These are phyloP conservation scores for Russula sp. DNA, from an alignment of 768 basidiomycete species.

Conservation along the genomic window DNA sequence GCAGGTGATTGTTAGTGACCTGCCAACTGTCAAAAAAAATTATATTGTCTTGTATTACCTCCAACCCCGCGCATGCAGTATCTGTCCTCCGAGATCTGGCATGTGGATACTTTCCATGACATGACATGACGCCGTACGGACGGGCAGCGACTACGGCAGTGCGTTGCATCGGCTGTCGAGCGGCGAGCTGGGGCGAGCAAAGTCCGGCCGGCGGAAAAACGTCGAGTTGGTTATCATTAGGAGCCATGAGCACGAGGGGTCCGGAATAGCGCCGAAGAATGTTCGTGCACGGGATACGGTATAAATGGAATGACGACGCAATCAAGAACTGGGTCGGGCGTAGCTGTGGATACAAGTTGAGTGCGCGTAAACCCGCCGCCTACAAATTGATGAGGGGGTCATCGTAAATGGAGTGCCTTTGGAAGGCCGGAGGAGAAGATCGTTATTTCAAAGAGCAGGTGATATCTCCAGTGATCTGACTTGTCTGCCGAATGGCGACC, in stretches of 20 bases:
- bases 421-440: background rate
- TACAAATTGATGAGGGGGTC: background rate
- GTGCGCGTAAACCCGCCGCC: too few species aligned
- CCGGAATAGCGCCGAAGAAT: conserved; percentile 19
- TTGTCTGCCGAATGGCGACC: background rate
- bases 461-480: conserved; percentile 1
- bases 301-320: conserved; percentile 14
- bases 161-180: background rate
- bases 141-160: background rate
- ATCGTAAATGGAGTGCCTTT: background rate
- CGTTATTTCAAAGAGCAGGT: background rate
- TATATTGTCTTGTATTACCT: background rate
- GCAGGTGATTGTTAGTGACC: conserved; percentile 5
- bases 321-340: conserved; percentile 11
- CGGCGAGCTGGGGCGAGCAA: conserved; percentile 15
- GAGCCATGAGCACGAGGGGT: background rate
- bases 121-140: background rate
- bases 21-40: conserved; percentile 13
- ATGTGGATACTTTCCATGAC: background rate
- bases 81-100: background rate
- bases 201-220: conserved; percentile 18
- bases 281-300: conserved; percentile 4
- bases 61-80: background rate
- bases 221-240: conserved; percentile 1
- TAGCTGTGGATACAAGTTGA: conserved; percentile 4